A percentile compares a stretch with the other conserved stretches of the same genome.
Conservation (phyloP, 129 eudicot species). For the Pulicaria dysenterica region DNA sequence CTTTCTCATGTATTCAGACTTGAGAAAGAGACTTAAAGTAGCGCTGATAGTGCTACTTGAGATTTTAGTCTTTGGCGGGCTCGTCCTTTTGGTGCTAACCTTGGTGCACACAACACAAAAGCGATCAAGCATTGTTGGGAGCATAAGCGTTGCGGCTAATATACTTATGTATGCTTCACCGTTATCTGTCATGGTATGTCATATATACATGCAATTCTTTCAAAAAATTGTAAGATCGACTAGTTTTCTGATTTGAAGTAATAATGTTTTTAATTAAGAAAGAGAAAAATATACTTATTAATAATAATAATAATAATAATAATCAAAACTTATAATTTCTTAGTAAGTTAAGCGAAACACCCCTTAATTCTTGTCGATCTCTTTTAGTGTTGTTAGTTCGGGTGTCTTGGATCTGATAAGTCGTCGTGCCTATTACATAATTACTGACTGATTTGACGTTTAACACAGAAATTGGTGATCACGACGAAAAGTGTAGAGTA, state of each 20-base stretch:
- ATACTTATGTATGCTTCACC: constrained; percentile 91
- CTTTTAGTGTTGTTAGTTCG: background rate
- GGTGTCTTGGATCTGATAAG: background rate
- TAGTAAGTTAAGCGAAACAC: too few species aligned
- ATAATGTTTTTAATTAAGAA: too few species aligned
- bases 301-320: too few species aligned
- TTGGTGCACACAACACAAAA: constrained; percentile 43
- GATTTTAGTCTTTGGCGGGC: constrained; percentile 36
- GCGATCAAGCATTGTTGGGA: constrained; percentile 63
- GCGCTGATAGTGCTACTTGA: constrained; percentile 41
- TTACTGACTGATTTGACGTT: background rate
- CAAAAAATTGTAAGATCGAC: too few species aligned
- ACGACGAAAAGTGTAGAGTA: constrained; percentile 79
- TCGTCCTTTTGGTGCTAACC: constrained; percentile 51
- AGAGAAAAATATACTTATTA: too few species aligned
- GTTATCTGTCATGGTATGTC: constrained; percentile 68
- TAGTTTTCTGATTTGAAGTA: too few species aligned
- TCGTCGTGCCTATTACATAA: background rate
- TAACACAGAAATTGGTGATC: constrained; percentile 76
- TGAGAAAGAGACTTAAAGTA: constrained; percentile 43
- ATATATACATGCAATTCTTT: too few species aligned
- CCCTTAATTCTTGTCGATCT: background rate
- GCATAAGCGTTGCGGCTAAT: constrained; percentile 52
- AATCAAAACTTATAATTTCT: too few species aligned
- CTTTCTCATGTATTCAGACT: constrained; percentile 43